Evolutionary conservation across 768 basidiomycete species (phyloP).

Genomic region (Coprinopsis strossmayeri): DNA sequence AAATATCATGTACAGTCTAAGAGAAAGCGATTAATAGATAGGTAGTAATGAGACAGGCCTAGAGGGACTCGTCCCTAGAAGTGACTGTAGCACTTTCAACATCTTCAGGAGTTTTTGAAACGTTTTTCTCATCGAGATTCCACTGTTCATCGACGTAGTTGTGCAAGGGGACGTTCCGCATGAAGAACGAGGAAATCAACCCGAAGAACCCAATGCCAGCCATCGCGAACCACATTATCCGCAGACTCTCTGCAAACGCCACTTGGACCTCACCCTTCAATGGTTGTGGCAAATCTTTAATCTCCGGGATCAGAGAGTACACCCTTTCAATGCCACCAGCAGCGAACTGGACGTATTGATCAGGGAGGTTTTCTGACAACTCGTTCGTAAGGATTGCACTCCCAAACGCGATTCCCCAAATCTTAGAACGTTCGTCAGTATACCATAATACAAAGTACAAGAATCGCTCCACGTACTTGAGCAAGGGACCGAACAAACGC

Average conservation of each 20-base stretch:
- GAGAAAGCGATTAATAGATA: too few species aligned
- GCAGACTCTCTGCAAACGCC: conserved; percentile 35
- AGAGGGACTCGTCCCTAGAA: too few species aligned
- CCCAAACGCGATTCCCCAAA: conserved; percentile 48
- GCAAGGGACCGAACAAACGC: conserved; percentile 31
- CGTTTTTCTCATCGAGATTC: conserved; percentile 16
- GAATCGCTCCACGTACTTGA: conserved; percentile 19
- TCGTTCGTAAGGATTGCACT: conserved; percentile 46
- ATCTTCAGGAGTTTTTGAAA: too few species aligned
- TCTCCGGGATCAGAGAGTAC: conserved; percentile 37
- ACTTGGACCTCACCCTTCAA: conserved; percentile 26
- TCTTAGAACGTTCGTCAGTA: conserved; percentile 18
- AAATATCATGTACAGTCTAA: too few species aligned
- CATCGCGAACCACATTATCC: conserved; percentile 36
- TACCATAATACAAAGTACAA: not conserved
- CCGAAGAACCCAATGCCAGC: conserved; percentile 32
- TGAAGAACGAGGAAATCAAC: conserved; percentile 23
- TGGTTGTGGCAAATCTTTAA: conserved; percentile 28
- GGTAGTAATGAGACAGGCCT: too few species aligned
- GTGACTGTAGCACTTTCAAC: too few species aligned
- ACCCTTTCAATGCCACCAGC: conserved; percentile 31
- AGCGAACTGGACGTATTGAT: conserved; percentile 26
- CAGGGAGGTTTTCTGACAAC: conserved; percentile 35
- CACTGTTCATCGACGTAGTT: conserved; percentile 24
- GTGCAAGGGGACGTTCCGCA: conserved; percentile 27